Conservation (phyloP, 2,329 filamentous ascomycete species). For the Stagonosporopsis cucurbitacearum region DNA sequence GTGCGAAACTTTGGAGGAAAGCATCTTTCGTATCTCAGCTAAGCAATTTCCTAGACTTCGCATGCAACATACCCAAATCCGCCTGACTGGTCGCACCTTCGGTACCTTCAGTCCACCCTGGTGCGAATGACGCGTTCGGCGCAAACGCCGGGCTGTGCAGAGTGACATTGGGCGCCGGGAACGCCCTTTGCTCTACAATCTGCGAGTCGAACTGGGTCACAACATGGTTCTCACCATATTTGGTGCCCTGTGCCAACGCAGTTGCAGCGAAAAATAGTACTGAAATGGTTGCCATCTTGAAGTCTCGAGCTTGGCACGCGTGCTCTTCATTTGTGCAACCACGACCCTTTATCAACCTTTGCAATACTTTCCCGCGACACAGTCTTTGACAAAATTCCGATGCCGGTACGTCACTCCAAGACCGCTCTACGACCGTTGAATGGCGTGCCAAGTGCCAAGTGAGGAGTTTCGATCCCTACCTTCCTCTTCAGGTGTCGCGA, state of each 20-base stretch:
- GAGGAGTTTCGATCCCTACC: constrained; percentile 16
- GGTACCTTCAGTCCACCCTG: constrained; percentile 40
- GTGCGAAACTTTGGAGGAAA: constrained; percentile 38
- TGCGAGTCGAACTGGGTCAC: constrained; percentile 36
- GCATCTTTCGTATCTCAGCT: constrained; percentile 24
- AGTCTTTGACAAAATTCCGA: constrained; percentile 7
- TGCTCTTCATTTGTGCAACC: neutral
- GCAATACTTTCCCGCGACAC: neutral
- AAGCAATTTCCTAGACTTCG: neutral
- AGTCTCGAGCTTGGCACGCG: neutral
- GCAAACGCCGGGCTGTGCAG: constrained; percentile 43
- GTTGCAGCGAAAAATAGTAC: constrained; percentile 21
- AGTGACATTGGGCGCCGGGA: constrained; percentile 41
- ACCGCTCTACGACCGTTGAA: constrained; percentile 21
- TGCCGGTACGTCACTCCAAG: constrained; percentile 32
- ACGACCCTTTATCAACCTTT: constrained; percentile 7
- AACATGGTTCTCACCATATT: constrained; percentile 45
- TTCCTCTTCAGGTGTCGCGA: constrained; percentile 19
- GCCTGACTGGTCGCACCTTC: constrained; percentile 42
- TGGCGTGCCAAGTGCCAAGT: constrained; percentile 29
- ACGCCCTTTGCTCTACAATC: constrained; percentile 43
- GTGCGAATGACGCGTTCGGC: constrained; percentile 34
- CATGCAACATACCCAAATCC: constrained; percentile 22
- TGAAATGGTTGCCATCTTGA: constrained; percentile 14
- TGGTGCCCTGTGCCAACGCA: constrained; percentile 27